phyloP scores from a whole-genome alignment of 768 basidiomycete genomes.

The Lentinula guzmanii region DNA sequence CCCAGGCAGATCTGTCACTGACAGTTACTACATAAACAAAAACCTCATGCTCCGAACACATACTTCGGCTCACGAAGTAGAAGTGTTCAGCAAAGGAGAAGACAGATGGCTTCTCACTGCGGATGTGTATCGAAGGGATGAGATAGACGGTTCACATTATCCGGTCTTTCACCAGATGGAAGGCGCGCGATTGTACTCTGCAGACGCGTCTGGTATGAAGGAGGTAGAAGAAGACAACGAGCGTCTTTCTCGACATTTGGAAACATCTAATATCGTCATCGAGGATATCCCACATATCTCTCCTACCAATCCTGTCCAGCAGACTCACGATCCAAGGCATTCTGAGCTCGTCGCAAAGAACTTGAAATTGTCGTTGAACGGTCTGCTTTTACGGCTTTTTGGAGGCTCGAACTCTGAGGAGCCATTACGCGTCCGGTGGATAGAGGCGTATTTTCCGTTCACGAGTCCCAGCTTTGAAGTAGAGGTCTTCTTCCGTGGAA shows the following conservation, averaged over 20 bases:
- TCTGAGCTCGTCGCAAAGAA: conserved; percentile 76
- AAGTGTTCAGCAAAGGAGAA: conserved; percentile 71
- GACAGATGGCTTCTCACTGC: conserved; percentile 89
- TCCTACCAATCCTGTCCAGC: conserved; percentile 75
- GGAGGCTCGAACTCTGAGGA: conserved; percentile 44
- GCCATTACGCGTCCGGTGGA: conserved; percentile 91
- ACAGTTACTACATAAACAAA: conserved; percentile 94
- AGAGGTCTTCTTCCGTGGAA: conserved; percentile 92
- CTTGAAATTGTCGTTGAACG: conserved; percentile 86
- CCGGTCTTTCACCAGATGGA: conserved; percentile 99
- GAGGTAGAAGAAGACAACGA: conserved; percentile 70
- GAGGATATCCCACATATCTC: conserved; percentile 79
- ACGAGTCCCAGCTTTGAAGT: conserved; percentile 98
- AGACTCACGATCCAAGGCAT: conserved; percentile 65
- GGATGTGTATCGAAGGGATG: conserved; percentile 97
- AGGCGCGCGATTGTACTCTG: conserved; percentile 77
- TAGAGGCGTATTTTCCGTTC: conserved; percentile 97
- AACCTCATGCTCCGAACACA: conserved; percentile 93
- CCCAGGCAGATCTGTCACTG: conserved; percentile 83
- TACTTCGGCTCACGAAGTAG: conserved; percentile 97
- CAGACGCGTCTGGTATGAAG: conserved; percentile 48
- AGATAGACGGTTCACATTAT: conserved; percentile 95
- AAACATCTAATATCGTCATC: conserved; percentile 73
- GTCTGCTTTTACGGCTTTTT: conserved; percentile 78
- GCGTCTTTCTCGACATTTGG: conserved; percentile 52